Conservation (phyloP, 805 yeast genomes). For the Metschnikowia koreensis region DNA sequence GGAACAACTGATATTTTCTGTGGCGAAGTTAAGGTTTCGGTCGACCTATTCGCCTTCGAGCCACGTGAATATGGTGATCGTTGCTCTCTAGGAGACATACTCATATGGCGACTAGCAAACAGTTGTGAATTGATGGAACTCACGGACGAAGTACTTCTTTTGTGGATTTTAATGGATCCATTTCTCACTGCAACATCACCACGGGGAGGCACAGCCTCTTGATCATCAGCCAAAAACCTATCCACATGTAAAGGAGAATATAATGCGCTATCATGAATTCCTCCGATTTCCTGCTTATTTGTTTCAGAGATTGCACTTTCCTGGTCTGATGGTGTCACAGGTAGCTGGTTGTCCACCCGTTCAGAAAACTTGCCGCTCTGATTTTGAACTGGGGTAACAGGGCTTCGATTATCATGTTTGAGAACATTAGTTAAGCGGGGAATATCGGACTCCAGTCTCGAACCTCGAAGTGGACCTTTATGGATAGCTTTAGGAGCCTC, state of each 20-base stretch:
- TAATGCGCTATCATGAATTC: not conserved
- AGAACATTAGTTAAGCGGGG: not conserved
- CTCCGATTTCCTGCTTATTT: not conserved
- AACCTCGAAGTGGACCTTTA: slow-evolving; percentile 1
- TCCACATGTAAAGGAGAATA: slow-evolving; percentile 17
- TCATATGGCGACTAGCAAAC: not conserved
- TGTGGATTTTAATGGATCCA: slow-evolving; percentile 13
- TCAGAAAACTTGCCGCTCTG: not conserved
- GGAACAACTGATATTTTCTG: not conserved
- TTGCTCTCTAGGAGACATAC: slow-evolving; percentile 1
- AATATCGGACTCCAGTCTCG: slow-evolving; percentile 6
- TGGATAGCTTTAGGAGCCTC: slow-evolving; percentile 3
- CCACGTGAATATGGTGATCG: not conserved
- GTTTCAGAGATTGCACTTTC: not conserved
- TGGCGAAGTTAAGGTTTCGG: not conserved
- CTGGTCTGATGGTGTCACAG: not conserved
- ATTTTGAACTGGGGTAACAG: not conserved
- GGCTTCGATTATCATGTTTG: not conserved
- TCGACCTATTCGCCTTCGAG: not conserved
- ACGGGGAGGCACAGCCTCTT: slow-evolving; percentile 19
- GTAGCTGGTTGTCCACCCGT: not conserved
- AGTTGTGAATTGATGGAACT: slow-evolving; percentile 9
- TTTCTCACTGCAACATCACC: slow-evolving; percentile 16
- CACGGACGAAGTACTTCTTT: slow-evolving; percentile 11
- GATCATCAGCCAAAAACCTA: slow-evolving; percentile 15